Percentiles rank a stretch among this genome's conserved stretches.
These are phyloP conservation scores for Phaeotremella skinneri DNA, from an alignment of 768 basidiomycete species.

Conservation along the genomic window DNA sequence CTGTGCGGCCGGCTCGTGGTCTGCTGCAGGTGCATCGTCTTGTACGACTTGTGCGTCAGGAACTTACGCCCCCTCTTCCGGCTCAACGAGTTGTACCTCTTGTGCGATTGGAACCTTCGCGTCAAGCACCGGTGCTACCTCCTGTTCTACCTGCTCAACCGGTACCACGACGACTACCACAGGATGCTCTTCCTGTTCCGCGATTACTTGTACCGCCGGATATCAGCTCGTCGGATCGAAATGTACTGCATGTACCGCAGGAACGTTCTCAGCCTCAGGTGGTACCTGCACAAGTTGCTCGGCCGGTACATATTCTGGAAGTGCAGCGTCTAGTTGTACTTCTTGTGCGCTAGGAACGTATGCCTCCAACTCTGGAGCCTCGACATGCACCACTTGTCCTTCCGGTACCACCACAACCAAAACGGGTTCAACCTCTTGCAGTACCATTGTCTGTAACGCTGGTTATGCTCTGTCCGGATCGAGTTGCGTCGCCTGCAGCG, in stretches of 20 bases:
- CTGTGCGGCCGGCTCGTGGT: constrained; percentile 7
- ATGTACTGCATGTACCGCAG: constrained; percentile 7
- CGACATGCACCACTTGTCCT: background rate
- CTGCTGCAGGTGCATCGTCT: background rate
- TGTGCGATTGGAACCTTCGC: background rate
- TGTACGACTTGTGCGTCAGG: background rate
- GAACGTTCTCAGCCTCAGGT: constrained; percentile 2
- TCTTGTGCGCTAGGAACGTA: constrained; percentile 7
- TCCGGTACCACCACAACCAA: background rate
- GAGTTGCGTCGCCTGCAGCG: background rate
- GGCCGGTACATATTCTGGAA: too few relatives aligned
- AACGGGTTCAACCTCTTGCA: constrained; percentile 1
- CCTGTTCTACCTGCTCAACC: constrained; percentile 5
- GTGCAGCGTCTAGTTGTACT: too few relatives aligned
- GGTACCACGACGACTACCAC: background rate
- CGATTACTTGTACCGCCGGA: constrained; percentile 2
- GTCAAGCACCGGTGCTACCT: background rate
- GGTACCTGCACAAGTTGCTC: background rate
- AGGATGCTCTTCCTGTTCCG: background rate
- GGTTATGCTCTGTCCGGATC: background rate
- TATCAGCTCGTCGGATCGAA: constrained; percentile 2
- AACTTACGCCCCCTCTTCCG: background rate
- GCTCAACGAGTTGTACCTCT: background rate
- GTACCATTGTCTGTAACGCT: too few relatives aligned
- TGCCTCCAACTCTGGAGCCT: constrained; percentile 2